These are phyloP conservation scores for Paracamarosporium sp. DNA, from an alignment of 2,329 filamentous ascomycete genomes.

Conservation along the genomic window DNA sequence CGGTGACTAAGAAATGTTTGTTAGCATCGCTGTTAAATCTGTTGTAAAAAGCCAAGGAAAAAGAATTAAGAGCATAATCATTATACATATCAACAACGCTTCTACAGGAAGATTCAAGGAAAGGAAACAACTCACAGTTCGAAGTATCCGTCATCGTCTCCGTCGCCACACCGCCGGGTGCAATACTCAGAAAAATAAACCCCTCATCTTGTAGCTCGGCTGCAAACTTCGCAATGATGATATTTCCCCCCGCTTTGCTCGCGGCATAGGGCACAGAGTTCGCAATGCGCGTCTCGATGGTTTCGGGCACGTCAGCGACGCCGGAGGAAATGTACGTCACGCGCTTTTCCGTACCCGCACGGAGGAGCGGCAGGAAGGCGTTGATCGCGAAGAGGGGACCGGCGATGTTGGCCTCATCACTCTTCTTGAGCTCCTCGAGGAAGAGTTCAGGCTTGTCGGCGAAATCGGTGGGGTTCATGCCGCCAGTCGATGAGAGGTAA, in stretches of 20 bases:
- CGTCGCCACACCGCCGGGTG: slow-evolving; percentile 16
- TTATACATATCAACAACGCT: too few species aligned
- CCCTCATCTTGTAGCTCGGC: slow-evolving; percentile 29
- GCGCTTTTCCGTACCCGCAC: slow-evolving; percentile 46
- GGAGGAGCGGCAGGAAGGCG: slow-evolving; percentile 47
- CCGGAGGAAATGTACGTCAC: slow-evolving; percentile 47
- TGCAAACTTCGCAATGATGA: slow-evolving; percentile 49
- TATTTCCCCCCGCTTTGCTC: slow-evolving; percentile 49
- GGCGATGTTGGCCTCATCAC: slow-evolving; percentile 30
- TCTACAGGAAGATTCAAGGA: too few species aligned
- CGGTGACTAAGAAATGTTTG: slow-evolving; percentile 3
- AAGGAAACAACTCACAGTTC: slow-evolving; percentile 3
- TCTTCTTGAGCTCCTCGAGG: slow-evolving; percentile 21
- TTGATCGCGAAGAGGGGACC: slow-evolving; percentile 38
- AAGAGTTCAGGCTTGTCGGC: slow-evolving; percentile 12
- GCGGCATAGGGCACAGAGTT: slow-evolving; percentile 40
- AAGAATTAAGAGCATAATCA: too few species aligned
- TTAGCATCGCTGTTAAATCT: slow-evolving; percentile 2
- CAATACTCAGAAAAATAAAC: slow-evolving; percentile 15
- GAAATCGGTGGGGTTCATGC: slow-evolving; percentile 30
- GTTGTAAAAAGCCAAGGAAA: neutral
- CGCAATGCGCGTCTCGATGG: slow-evolving; percentile 22
- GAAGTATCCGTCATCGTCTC: slow-evolving; percentile 9
- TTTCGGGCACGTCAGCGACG: slow-evolving; percentile 41
- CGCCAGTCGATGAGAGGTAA: slow-evolving; percentile 27